These are phyloP conservation scores for Pilobolus umbonatus DNA, from an alignment of 192 early-diverging fungal species.

Conservation along the genomic window DNA sequence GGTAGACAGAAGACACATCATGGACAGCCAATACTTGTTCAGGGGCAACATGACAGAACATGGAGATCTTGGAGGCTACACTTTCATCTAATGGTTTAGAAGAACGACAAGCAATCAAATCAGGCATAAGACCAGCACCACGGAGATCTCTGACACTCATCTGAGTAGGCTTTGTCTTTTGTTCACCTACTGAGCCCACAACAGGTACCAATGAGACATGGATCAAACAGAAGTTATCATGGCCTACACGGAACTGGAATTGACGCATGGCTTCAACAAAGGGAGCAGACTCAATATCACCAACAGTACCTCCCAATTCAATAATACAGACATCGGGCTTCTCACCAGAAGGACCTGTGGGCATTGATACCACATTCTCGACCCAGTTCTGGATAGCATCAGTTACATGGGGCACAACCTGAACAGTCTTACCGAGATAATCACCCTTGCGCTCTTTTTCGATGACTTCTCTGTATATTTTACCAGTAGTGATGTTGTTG, in stretches of 20 bases:
- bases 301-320: conserved; percentile 97
- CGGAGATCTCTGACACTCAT: conserved; percentile 91
- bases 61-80: conserved; percentile 90
- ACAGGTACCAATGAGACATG: conserved; percentile 97
- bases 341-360: conserved; percentile 76
- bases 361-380: conserved; percentile 84
- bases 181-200: conserved; percentile 96
- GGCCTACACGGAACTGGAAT: conserved; percentile 99
- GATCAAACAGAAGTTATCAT: conserved; percentile 96
- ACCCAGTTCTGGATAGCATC: conserved; percentile 98
- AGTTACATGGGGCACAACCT: conserved; percentile 98
- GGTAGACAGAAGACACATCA: conserved; percentile 95
- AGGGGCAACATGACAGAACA: conserved; percentile 97
- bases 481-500: conserved; percentile 99
- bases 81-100: conserved; percentile 76
- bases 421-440: conserved; percentile 98
- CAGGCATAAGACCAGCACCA: conserved; percentile 91
- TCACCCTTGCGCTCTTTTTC: conserved; percentile 91
- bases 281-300: conserved; percentile 98
- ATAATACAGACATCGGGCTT: conserved; percentile 96
- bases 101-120: conserved; percentile 95
- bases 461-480: conserved; percentile 95
- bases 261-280: conserved; percentile 99
- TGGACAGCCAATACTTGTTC: conserved; percentile 92
- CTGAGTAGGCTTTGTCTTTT: conserved; percentile 99